These are phyloP conservation scores for bread wheat (Triticum aestivum) DNA, from an alignment of 176 grass and related monocot genomes.

Conservation along the genomic window IWGSC_CS_RefSeq_v2.1 NC_057809.1:72093281-72093780, in stretches of 20 bases:
- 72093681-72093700: constrained; percentile 32
- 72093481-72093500: background rate
- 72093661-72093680: constrained; percentile 28
- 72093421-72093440: constrained; percentile 41
- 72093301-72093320: constrained; percentile 44
- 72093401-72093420: constrained; percentile 16
- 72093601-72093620: no score
- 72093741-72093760: background rate
- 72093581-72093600: no score
- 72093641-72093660: no score
- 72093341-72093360: background rate
- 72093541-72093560: constrained; percentile 34
- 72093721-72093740: constrained; percentile 38
- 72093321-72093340: background rate
- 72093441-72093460: background rate
- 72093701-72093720: constrained; percentile 21
- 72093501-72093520: background rate
- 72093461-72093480: constrained; percentile 9
- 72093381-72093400: background rate
- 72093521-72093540: constrained; percentile 42
- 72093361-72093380: background rate
- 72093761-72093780: constrained; percentile 50
- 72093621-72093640: no score
- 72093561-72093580: background rate
- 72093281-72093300: background rate